These are phyloP conservation scores for Suhomyces taliae DNA, from an alignment of 1,139 yeast genomes.

Conservation along the genomic window DNA sequence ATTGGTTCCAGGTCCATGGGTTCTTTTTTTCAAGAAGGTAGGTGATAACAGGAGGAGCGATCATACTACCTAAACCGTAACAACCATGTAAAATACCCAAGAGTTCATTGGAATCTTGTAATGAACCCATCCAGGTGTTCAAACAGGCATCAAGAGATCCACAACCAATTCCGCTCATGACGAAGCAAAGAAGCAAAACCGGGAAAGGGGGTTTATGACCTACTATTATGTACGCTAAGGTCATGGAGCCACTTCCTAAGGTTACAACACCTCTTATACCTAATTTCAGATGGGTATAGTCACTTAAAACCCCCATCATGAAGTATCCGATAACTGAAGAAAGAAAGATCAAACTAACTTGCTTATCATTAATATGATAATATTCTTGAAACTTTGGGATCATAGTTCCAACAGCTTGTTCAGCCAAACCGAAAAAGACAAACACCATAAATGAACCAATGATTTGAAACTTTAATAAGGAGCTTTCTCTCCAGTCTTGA, in stretches of 20 bases:
- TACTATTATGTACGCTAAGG: slow-evolving; percentile 27
- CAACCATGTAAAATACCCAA: slow-evolving; percentile 68
- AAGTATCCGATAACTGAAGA: slow-evolving; percentile 41
- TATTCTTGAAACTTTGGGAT: slow-evolving; percentile 48
- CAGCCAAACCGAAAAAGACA: slow-evolving; percentile 52
- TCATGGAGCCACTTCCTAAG: slow-evolving; percentile 34
- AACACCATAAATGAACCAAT: slow-evolving; percentile 37
- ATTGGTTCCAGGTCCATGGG: slow-evolving; percentile 51
- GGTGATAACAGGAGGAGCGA: slow-evolving; percentile 62
- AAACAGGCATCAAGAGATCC: slow-evolving; percentile 63
- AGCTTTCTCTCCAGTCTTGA: slow-evolving; percentile 41
- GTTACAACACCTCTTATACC: slow-evolving; percentile 43
- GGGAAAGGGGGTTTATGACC: slow-evolving; percentile 37
- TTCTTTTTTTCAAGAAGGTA: slow-evolving; percentile 34
- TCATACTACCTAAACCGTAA: slow-evolving; percentile 68
- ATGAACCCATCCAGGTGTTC: slow-evolving; percentile 58
- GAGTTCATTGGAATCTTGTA: slow-evolving; percentile 58
- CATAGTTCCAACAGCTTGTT: slow-evolving; percentile 58
- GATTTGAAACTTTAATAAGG: slow-evolving; percentile 40
- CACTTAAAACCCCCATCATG: slow-evolving; percentile 38
- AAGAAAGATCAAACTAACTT: slow-evolving; percentile 36
- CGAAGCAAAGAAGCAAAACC: slow-evolving; percentile 36
- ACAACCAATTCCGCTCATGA: slow-evolving; percentile 55
- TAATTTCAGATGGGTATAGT: slow-evolving; percentile 27
- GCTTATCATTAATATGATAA: slow-evolving; percentile 45